A percentile compares a stretch with the other conserved stretches of the same genome.
Evolutionary conservation across 139 green algal species (phyloP).

Genomic region (Chlamydomonas sp.): DNA sequence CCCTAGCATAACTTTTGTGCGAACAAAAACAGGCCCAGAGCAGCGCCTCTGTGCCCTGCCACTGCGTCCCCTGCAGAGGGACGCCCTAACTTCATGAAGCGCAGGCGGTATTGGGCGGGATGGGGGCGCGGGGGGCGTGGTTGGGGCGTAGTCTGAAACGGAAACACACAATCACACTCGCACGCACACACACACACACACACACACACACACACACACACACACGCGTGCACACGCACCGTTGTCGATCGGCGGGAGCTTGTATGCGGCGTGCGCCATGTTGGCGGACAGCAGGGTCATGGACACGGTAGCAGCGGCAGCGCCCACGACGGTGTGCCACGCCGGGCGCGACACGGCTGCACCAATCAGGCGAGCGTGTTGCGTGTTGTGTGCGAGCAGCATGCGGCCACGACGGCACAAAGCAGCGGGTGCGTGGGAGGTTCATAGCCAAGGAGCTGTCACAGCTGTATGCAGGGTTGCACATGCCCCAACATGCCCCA

Average conservation of each 20-base stretch:
- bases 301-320: background rate
- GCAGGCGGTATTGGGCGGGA: too few relatives aligned
- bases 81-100: too few relatives aligned
- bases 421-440: background rate
- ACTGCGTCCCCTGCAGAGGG: too few relatives aligned
- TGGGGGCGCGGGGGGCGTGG: too few relatives aligned
- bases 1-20: too few relatives aligned
- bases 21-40: too few relatives aligned
- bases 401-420: background rate
- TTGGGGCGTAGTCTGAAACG: too few relatives aligned
- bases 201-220: background rate
- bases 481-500: too few relatives aligned
- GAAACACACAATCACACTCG: too few relatives aligned
- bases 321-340: slow-evolving; percentile 6
- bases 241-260: slow-evolving; percentile 10
- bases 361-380: background rate
- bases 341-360: background rate
- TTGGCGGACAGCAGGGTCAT: slow-evolving; percentile 3
- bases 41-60: too few relatives aligned
- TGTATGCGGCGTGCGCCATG: slow-evolving; percentile 5
- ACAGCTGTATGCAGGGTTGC: background rate
- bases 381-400: background rate
- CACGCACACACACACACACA: background rate
- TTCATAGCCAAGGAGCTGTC: background rate
- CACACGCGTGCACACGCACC: background rate